These are phyloP conservation scores for Amanita phalloides DNA, from an alignment of 768 basidiomycete genomes.

Conservation along the genomic window DNA sequence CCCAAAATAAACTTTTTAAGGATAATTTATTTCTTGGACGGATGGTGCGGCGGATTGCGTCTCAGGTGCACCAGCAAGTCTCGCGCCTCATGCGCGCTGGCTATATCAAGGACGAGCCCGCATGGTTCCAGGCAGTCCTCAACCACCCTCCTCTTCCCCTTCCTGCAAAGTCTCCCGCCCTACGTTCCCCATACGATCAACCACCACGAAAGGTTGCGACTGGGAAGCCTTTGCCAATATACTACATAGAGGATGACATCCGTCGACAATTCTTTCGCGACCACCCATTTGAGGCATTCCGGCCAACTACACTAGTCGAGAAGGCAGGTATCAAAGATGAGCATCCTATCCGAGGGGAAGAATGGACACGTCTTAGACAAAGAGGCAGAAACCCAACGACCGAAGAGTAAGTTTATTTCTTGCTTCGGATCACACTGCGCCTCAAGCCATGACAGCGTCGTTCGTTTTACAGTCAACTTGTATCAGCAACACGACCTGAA, in stretches of 20 bases:
- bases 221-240: constrained; percentile 44
- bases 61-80: constrained; percentile 82
- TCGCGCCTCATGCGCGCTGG: constrained; percentile 67
- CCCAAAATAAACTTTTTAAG: too few relatives aligned
- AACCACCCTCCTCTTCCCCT: constrained; percentile 83
- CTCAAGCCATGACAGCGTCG: constrained; percentile 37
- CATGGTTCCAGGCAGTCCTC: constrained; percentile 79
- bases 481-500: constrained; percentile 52
- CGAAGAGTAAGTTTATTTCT: constrained; percentile 66
- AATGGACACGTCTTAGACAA: constrained; percentile 78
- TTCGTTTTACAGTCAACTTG: constrained; percentile 74
- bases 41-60: constrained; percentile 76
- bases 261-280: constrained; percentile 90
- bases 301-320: constrained; percentile 72
- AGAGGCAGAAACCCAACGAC: constrained; percentile 72
- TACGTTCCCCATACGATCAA: constrained; percentile 45
- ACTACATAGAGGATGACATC: constrained; percentile 77
- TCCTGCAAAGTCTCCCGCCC: constrained; percentile 61
- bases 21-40: neutral
- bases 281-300: constrained; percentile 92
- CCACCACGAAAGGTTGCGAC: constrained; percentile 15
- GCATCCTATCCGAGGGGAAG: constrained; percentile 43
- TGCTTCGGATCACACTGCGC: constrained; percentile 6
- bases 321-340: constrained; percentile 41
- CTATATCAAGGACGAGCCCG: constrained; percentile 54